phyloP scores from a whole-genome alignment of 2,329 filamentous ascomycete genomes.

The Chlorencoelia australis region DNA sequence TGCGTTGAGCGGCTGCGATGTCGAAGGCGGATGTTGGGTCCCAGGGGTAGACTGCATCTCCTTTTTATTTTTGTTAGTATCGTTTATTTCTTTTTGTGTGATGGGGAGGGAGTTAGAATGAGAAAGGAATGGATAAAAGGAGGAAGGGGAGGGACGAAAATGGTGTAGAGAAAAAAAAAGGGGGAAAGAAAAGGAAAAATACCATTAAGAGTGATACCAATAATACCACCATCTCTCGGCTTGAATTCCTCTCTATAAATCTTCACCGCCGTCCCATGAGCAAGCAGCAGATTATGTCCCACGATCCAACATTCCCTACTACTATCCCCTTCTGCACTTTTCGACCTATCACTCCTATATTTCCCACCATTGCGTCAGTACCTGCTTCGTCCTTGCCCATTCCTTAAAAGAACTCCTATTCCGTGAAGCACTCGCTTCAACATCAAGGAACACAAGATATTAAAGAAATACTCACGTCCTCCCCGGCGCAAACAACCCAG shows the following conservation, averaged over 20 bases:
- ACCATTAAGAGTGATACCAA: slow-evolving; percentile 82
- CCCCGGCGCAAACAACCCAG: slow-evolving; percentile 73
- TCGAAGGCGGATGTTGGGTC: slow-evolving; percentile 66
- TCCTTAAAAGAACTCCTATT: no score
- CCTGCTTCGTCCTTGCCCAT: no score
- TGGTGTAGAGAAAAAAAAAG: not conserved
- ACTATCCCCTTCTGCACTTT: slow-evolving; percentile 62
- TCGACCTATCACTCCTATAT: slow-evolving; percentile 64
- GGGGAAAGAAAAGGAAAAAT: slow-evolving; percentile 23
- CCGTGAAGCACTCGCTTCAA: no score
- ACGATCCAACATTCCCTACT: slow-evolving; percentile 72
- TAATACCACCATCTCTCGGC: slow-evolving; percentile 58
- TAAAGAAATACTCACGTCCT: no score
- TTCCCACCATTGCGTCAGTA: no score
- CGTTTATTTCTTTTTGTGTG: no score
- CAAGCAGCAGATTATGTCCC: slow-evolving; percentile 70
- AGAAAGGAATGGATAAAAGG: no score
- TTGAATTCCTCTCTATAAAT: slow-evolving; percentile 78
- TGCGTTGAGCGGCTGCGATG: slow-evolving; percentile 65
- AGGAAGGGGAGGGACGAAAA: not conserved
- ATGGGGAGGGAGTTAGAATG: not conserved
- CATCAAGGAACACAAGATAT: no score
- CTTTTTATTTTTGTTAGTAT: slow-evolving; percentile 32
- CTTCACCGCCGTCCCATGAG: slow-evolving; percentile 73
- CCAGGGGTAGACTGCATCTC: slow-evolving; percentile 76